Evolutionary conservation across 495 filamentous ascomycete species (phyloP).

Genomic region (Acidiella bohemica): DNA sequence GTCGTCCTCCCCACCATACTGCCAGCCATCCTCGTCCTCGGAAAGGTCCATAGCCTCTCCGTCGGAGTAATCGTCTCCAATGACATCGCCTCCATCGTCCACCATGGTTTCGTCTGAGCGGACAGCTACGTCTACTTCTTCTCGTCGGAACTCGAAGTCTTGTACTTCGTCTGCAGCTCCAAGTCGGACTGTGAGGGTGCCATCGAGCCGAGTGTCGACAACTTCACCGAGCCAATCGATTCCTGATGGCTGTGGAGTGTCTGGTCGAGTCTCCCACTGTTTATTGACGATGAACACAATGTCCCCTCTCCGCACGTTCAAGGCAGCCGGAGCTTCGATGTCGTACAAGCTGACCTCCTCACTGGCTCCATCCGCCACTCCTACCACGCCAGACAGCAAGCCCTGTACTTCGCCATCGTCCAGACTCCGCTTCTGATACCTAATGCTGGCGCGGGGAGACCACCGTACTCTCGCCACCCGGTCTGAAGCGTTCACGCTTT

Average conservation of each 20-base stretch:
- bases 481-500: constrained; percentile 39
- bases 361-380: constrained; percentile 28
- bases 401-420: constrained; percentile 23
- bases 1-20: constrained; percentile 28
- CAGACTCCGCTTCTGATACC: constrained; percentile 24
- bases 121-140: constrained; percentile 31
- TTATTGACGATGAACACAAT: constrained; percentile 33
- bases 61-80: constrained; percentile 19
- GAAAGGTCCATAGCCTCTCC: constrained; percentile 27
- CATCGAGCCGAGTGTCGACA: constrained; percentile 40
- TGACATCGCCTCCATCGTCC: constrained; percentile 10
- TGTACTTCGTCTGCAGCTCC: constrained; percentile 33
- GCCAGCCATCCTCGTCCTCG: constrained; percentile 20
- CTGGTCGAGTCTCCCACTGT: background rate
- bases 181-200: constrained; percentile 40
- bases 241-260: constrained; percentile 3
- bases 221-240: constrained; percentile 45
- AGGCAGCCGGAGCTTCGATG: constrained; percentile 31
- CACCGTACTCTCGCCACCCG: constrained; percentile 43
- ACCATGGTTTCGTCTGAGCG: constrained; percentile 13
- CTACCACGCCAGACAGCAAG: constrained; percentile 30
- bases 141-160: constrained; percentile 37
- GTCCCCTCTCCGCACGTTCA: constrained; percentile 36
- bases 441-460: constrained; percentile 35
- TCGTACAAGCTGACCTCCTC: constrained; percentile 49